phyloP scores from a whole-genome alignment of 345 rosid genomes.

The Arabis hirsuta region DNA sequence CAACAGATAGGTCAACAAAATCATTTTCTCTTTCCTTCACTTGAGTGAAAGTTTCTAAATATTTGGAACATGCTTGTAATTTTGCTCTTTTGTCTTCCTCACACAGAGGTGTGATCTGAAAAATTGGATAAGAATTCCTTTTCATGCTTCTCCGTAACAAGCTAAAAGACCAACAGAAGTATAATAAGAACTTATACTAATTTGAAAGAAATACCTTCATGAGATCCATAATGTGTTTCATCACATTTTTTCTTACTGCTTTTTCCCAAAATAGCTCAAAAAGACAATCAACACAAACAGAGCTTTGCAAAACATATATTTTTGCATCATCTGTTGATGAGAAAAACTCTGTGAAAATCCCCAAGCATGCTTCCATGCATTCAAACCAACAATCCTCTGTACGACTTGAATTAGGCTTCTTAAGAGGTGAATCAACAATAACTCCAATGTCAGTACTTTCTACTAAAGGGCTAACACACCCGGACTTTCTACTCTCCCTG shows the following conservation, averaged over 20 bases:
- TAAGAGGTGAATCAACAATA: constrained; percentile 40
- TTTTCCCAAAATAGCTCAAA: constrained; percentile 95
- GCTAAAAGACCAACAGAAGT: constrained; percentile 17
- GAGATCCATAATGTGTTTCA: constrained; percentile 69
- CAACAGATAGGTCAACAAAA: constrained; percentile 67
- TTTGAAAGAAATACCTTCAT: constrained; percentile 66
- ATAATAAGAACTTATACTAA: constrained; percentile 3
- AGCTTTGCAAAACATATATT: constrained; percentile 60
- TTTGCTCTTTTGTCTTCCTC: constrained; percentile 72
- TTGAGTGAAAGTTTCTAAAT: constrained; percentile 85
- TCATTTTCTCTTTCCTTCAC: constrained; percentile 75
- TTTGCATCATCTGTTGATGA: constrained; percentile 63
- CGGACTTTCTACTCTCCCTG: constrained; percentile 59
- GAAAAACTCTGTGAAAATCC: constrained; percentile 64
- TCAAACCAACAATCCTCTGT: constrained; percentile 54
- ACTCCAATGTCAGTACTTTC: constrained; percentile 40
- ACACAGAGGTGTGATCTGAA: constrained; percentile 62
- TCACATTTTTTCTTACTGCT: constrained; percentile 61
- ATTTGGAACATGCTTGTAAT: constrained; percentile 79
- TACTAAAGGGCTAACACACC: constrained; percentile 34
- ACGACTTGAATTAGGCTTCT: constrained; percentile 46
- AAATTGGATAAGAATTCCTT: constrained; percentile 7
- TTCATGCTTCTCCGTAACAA: constrained; percentile 22
- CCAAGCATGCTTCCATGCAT: constrained; percentile 67
- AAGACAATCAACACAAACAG: constrained; percentile 69